Percentiles rank a stretch among this genome's conserved stretches.
These are phyloP conservation scores for Nemania abortiva DNA, from an alignment of 2,329 filamentous ascomycete genomes.

Conservation along the genomic window DNA sequence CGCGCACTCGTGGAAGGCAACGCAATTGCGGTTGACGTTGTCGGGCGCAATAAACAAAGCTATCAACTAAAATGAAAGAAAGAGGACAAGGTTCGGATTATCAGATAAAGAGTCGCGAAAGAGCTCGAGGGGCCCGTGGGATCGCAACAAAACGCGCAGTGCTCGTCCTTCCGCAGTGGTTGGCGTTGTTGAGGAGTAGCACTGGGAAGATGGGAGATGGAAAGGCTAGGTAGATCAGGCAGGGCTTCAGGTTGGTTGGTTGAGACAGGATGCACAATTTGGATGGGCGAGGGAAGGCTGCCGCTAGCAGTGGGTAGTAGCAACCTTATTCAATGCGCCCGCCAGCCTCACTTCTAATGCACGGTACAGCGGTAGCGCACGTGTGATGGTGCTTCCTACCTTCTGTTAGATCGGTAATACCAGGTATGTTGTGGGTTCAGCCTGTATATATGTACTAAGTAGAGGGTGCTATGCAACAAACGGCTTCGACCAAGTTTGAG, in stretches of 20 bases:
- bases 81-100: not conserved
- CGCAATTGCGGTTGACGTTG: slow-evolving; percentile 6
- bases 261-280: slow-evolving; percentile 31
- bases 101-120: slow-evolving; percentile 8
- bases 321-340: slow-evolving; percentile 9
- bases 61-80: slow-evolving; percentile 15
- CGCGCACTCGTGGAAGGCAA: slow-evolving; percentile 6
- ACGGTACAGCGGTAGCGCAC: not conserved
- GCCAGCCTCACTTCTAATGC: slow-evolving; percentile 4
- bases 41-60: slow-evolving; percentile 21
- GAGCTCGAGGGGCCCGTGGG: not conserved
- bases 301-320: not conserved
- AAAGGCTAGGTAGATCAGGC: not conserved
- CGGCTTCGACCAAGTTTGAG: not conserved
- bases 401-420: no score
- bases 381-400: no score
- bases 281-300: slow-evolving; percentile 20
- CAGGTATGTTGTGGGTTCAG: no score
- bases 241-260: not conserved
- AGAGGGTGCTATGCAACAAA: not conserved
- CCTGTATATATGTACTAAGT: not conserved
- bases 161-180: slow-evolving; percentile 10
- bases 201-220: slow-evolving; percentile 3
- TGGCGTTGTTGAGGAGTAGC: slow-evolving; percentile 13
- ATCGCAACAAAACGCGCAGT: slow-evolving; percentile 14